A percentile compares a stretch with the other conserved stretches of the same genome.
Conservation (phyloP, 2,329 filamentous ascomycete species). For the Venturia nashicola region DNA sequence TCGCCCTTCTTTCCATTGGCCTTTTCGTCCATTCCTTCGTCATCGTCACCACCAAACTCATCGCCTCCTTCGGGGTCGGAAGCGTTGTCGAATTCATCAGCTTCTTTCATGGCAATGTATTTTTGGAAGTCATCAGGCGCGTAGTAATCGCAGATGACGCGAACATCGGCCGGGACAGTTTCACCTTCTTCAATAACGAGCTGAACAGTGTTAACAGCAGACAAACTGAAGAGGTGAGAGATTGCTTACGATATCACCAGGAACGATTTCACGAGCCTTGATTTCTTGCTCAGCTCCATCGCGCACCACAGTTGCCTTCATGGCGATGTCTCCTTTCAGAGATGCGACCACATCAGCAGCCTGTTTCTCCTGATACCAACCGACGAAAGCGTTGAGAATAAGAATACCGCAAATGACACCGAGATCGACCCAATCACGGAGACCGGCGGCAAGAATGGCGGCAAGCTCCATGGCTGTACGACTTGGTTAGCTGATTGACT, state of each 20-base stretch:
- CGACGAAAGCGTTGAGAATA: slow-evolving; percentile 61
- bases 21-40: slow-evolving; percentile 36
- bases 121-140: slow-evolving; percentile 54
- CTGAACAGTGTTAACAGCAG: slow-evolving; percentile 22
- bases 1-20: slow-evolving; percentile 28
- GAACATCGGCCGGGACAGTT: slow-evolving; percentile 56
- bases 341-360: slow-evolving; percentile 64
- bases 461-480: slow-evolving; percentile 60
- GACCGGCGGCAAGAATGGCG: slow-evolving; percentile 60
- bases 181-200: slow-evolving; percentile 60
- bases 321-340: slow-evolving; percentile 67
- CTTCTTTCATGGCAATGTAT: slow-evolving; percentile 50
- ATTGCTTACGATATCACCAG: slow-evolving; percentile 59
- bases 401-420: slow-evolving; percentile 69
- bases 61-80: slow-evolving; percentile 43
- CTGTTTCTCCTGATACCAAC: slow-evolving; percentile 75
- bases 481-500: background rate
- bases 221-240: background rate
- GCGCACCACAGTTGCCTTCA: slow-evolving; percentile 57
- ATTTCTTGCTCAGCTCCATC: slow-evolving; percentile 57
- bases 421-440: slow-evolving; percentile 65
- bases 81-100: slow-evolving; percentile 40
- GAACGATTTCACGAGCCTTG: slow-evolving; percentile 61
- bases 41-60: slow-evolving; percentile 34
- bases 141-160: slow-evolving; percentile 62